These are phyloP conservation scores for Pythium aphanidermatum DNA, from an alignment of 352 stramenopile species.

Conservation along the genomic window DNA sequence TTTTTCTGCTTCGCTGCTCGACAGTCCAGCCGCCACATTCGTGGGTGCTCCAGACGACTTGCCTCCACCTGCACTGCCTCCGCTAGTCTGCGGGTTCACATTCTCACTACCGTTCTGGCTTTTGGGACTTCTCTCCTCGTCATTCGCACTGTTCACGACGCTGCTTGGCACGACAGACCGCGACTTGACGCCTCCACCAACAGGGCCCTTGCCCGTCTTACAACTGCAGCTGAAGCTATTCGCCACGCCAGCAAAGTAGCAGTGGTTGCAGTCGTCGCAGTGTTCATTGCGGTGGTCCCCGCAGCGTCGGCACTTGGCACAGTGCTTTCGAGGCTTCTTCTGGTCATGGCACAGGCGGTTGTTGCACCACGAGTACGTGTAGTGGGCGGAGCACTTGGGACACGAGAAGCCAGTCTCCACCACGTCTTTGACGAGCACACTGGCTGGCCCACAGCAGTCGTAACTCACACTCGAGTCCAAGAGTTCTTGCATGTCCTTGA, in stretches of 20 bases:
- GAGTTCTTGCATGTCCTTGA: slow-evolving; percentile 81
- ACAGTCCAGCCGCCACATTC: slow-evolving; percentile 20
- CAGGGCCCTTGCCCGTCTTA: slow-evolving; percentile 27
- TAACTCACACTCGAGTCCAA: slow-evolving; percentile 63
- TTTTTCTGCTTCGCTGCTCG: slow-evolving; percentile 34
- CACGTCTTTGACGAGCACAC: slow-evolving; percentile 62
- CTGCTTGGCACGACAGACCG: slow-evolving; percentile 41
- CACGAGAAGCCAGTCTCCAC: slow-evolving; percentile 58
- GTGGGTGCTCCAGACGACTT: neutral
- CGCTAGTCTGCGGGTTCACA: slow-evolving; percentile 19
- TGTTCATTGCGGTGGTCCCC: slow-evolving; percentile 78
- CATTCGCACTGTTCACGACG: neutral
- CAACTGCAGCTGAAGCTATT: slow-evolving; percentile 83
- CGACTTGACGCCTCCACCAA: slow-evolving; percentile 29
- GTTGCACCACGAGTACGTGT: slow-evolving; percentile 80
- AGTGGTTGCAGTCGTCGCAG: slow-evolving; percentile 77
- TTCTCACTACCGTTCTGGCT: too few species aligned
- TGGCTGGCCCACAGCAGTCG: slow-evolving; percentile 49
- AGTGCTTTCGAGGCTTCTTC: slow-evolving; percentile 78
- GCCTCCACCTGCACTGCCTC: neutral
- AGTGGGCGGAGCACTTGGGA: slow-evolving; percentile 46
- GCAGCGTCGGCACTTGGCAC: slow-evolving; percentile 69
- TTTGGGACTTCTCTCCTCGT: too few species aligned
- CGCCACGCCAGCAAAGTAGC: slow-evolving; percentile 79
- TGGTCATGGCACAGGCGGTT: slow-evolving; percentile 64